phyloP scores from a whole-genome alignment of 139 green algal species.

The Chlamydomonas incerta region DNA sequence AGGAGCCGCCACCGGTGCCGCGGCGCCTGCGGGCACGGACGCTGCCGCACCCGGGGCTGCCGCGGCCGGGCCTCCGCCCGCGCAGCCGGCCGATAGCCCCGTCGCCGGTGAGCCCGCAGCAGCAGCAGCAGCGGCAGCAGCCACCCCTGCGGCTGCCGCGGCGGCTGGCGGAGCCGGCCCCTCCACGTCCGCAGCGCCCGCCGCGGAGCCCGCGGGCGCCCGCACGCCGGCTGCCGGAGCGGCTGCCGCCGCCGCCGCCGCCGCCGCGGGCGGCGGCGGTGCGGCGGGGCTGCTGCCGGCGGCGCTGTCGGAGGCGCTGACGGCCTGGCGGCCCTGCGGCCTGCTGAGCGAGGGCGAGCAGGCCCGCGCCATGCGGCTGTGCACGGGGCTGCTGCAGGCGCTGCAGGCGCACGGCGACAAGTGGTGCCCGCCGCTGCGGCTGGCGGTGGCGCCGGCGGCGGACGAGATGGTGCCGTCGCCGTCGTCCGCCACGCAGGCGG shows the following conservation, averaged over 20 bases:
- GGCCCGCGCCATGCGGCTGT: conserved; percentile 50
- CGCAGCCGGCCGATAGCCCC: too few species aligned
- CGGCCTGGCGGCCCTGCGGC: conserved; percentile 62
- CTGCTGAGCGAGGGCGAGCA: conserved; percentile 68
- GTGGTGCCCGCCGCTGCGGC: conserved; percentile 51
- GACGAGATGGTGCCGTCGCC: conserved; percentile 64
- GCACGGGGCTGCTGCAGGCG: conserved; percentile 72
- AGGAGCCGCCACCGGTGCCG: conserved; percentile 23
- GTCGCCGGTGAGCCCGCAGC: too few species aligned
- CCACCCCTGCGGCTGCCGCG: too few species aligned
- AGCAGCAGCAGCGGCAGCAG: too few species aligned
- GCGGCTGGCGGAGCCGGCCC: not conserved
- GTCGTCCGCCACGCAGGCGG: conserved; percentile 73
- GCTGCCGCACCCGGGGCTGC: conserved; percentile 8
- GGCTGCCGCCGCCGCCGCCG: not conserved
- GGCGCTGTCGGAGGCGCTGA: conserved; percentile 32
- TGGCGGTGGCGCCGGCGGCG: conserved; percentile 22
- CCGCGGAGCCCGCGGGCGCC: not conserved
- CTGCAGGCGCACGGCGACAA: conserved; percentile 66
- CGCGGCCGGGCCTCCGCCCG: too few species aligned
- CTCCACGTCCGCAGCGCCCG: not conserved
- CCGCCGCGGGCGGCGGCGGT: not conserved
- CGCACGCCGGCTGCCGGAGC: too few species aligned
- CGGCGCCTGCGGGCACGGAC: not conserved
- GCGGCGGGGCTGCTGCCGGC: conserved; percentile 8